These are phyloP conservation scores for Mycena leptocephala DNA, from an alignment of 768 basidiomycete genomes.

Conservation along the genomic window DNA sequence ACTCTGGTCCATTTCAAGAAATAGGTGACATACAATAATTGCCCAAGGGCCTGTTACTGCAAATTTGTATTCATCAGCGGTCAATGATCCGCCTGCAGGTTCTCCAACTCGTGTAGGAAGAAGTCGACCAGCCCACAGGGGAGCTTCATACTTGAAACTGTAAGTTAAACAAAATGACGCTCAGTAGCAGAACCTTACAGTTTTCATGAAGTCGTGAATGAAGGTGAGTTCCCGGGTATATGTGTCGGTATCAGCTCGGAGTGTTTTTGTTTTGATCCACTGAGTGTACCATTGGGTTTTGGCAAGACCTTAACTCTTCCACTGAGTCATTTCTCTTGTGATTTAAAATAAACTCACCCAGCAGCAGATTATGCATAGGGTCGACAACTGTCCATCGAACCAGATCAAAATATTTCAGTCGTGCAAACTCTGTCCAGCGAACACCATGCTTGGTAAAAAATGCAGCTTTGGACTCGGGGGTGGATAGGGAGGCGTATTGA, in stretches of 20 bases:
- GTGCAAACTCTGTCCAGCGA: not conserved
- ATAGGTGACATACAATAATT: slow-evolving; percentile 38
- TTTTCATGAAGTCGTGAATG: slow-evolving; percentile 33
- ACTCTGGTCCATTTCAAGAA: too few relatives aligned
- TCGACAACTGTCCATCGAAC: not conserved
- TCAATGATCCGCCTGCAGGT: slow-evolving; percentile 48
- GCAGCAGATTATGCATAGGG: not conserved
- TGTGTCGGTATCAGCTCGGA: slow-evolving; percentile 25
- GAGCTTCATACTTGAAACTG: slow-evolving; percentile 42
- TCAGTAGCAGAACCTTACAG: not conserved
- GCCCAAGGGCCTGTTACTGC: slow-evolving; percentile 38
- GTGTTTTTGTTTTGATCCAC: slow-evolving; percentile 36
- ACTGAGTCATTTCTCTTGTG: too few relatives aligned
- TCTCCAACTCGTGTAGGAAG: slow-evolving; percentile 47
- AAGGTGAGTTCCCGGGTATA: slow-evolving; percentile 28
- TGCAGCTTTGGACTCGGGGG: not conserved
- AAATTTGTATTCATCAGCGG: slow-evolving; percentile 49
- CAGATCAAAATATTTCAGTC: not conserved
- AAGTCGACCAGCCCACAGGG: slow-evolving; percentile 45
- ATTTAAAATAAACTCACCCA: not conserved
- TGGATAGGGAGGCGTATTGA: not conserved
- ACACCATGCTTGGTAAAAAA: not conserved
- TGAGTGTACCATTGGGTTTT: too few relatives aligned
- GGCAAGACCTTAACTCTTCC: too few relatives aligned
- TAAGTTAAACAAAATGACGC: not conserved